These are phyloP conservation scores for Populus hybrid DNA, from an alignment of 441 rosid species.

Conservation along the genomic window DNA sequence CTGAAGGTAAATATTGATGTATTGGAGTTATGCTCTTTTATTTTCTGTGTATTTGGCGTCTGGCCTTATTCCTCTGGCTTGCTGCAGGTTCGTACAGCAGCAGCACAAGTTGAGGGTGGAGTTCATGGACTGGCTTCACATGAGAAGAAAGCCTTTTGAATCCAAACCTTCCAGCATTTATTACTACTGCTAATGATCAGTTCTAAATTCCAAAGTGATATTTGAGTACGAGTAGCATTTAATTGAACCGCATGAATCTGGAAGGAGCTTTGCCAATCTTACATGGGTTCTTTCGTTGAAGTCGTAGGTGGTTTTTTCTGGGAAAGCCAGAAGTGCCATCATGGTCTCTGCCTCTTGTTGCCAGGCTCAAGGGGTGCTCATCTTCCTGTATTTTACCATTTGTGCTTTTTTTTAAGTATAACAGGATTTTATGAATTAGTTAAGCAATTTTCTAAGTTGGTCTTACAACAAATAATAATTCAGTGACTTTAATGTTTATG, in stretches of 20 bases:
- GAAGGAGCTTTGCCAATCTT: neutral
- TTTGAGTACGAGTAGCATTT: neutral
- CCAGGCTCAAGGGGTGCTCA: neutral
- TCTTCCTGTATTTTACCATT: neutral
- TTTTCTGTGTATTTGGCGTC: too few species aligned
- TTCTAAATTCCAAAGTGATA: neutral
- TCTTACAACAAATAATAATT: neutral
- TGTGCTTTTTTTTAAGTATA: neutral
- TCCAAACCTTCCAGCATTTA: neutral
- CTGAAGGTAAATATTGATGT: neutral
- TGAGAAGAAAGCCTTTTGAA: constrained; percentile 63
- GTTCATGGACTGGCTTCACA: constrained; percentile 69
- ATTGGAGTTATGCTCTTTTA: neutral
- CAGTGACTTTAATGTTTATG: neutral
- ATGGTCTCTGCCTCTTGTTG: neutral
- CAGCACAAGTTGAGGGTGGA: constrained; percentile 85
- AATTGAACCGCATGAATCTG: neutral
- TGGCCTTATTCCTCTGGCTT: constrained; percentile 5
- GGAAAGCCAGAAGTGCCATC: neutral
- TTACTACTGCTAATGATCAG: neutral
- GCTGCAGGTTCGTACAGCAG: constrained; percentile 68
- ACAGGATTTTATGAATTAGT: neutral
- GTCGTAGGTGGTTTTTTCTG: neutral
- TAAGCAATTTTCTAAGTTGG: neutral
- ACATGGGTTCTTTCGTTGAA: neutral